A percentile compares a stretch with the other conserved stretches of the same genome.
Conservation (phyloP, 371 early-diverging fungal genomes). For the Batrachochytrium dendrobatidis region DNA sequence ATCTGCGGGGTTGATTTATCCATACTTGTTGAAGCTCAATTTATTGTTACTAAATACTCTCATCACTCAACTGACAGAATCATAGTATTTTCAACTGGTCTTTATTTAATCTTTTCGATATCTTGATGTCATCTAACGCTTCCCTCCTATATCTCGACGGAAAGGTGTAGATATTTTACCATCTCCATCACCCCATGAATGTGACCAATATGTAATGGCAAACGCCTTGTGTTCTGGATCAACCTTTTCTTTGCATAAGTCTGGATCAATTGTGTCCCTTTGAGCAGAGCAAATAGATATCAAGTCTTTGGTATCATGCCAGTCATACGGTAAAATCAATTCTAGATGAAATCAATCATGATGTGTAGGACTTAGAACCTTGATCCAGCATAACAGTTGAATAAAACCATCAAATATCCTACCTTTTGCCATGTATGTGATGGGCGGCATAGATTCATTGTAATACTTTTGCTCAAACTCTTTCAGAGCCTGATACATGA, state of each 20-base stretch:
- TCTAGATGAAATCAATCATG: too few species aligned
- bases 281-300: slow-evolving; percentile 11
- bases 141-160: background rate
- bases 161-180: background rate
- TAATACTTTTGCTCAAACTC: background rate
- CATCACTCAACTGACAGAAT: background rate
- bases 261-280: slow-evolving; percentile 9
- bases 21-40: too few species aligned
- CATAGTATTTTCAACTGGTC: background rate
- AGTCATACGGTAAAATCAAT: slow-evolving; percentile 23
- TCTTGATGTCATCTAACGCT: background rate
- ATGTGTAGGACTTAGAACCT: too few species aligned
- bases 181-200: slow-evolving; percentile 16
- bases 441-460: background rate
- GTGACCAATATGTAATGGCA: slow-evolving; percentile 27
- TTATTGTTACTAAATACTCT: background rate
- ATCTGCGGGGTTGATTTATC: too few species aligned
- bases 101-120: background rate
- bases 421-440: background rate
- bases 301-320: slow-evolving; percentile 9
- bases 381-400: too few species aligned
- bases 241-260: slow-evolving; percentile 8
- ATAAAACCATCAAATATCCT: background rate
- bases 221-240: slow-evolving; percentile 11
- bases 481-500: slow-evolving; percentile 8